A percentile compares a stretch with the other conserved stretches of the same genome.
Conservation (phyloP, 2,329 filamentous ascomycete species). For the Ophiostoma fasciatum region DNA sequence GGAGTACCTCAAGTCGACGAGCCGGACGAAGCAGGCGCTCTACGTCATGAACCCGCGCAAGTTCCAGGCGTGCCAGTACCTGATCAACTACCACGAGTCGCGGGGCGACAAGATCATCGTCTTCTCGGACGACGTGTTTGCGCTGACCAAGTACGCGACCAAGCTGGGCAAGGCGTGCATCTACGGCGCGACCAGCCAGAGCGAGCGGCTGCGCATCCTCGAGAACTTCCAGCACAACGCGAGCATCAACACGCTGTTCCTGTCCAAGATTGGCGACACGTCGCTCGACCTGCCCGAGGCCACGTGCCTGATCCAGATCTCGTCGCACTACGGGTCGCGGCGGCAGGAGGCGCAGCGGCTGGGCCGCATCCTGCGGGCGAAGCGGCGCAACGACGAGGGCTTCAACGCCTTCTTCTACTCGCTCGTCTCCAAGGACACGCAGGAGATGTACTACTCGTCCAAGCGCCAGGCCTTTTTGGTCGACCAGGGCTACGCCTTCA, state of each 20-base stretch:
- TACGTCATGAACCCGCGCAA: conserved; percentile 98
- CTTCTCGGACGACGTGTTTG: conserved; percentile 95
- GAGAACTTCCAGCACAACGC: conserved; percentile 94
- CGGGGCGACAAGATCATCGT: conserved; percentile 97
- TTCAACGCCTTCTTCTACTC: conserved; percentile 99
- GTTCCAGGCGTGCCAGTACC: conserved; percentile 90
- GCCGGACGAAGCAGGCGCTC: conserved; percentile 30
- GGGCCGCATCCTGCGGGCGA: conserved; percentile 84
- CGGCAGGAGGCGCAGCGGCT: conserved; percentile 91
- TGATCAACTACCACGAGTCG: conserved; percentile 95
- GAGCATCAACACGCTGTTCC: conserved; percentile 78
- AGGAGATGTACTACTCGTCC: conserved; percentile 95
- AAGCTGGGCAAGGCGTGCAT: conserved; percentile 82
- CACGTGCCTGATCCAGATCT: conserved; percentile 93
- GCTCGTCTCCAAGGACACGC: conserved; percentile 89
- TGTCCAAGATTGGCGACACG: conserved; percentile 96
- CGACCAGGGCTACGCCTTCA: conserved; percentile 97
- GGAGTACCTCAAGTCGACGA: conserved; percentile 51
- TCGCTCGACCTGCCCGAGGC: conserved; percentile 95
- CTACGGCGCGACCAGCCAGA: conserved; percentile 74
- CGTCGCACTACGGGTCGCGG: conserved; percentile 91
- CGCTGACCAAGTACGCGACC: conserved; percentile 68
- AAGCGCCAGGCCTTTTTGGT: conserved; percentile 95
- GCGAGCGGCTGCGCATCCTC: conserved; percentile 72
- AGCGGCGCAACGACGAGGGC: conserved; percentile 89